A percentile compares a stretch with the other conserved stretches of the same genome.
These are phyloP conservation scores for Colletotrichum neosansevieriae DNA, from an alignment of 2,329 filamentous ascomycete genomes.

Conservation along the genomic window DNA sequence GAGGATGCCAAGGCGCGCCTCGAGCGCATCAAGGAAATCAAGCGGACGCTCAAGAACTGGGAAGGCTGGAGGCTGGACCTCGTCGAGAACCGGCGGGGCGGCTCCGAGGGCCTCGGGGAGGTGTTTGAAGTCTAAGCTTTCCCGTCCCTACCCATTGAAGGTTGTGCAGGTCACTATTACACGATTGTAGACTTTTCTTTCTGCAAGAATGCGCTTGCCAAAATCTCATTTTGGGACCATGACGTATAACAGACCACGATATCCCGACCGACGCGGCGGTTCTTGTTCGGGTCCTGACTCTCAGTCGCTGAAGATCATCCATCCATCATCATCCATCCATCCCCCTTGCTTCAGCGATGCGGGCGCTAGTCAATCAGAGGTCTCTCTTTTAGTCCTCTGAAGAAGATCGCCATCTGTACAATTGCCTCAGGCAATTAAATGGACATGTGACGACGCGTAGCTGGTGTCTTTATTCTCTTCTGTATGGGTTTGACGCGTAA, in stretches of 20 bases:
- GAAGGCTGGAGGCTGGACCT: slow-evolving; percentile 75
- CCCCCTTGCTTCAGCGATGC: background rate
- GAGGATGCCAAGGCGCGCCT: slow-evolving; percentile 70
- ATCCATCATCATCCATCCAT: background rate
- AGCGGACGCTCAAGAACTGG: slow-evolving; percentile 74
- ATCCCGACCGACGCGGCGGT: background rate
- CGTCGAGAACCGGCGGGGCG: slow-evolving; percentile 69
- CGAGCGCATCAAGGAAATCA: slow-evolving; percentile 74
- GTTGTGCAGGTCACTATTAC: background rate
- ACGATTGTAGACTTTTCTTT: background rate
- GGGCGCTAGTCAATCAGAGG: background rate
- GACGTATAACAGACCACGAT: slow-evolving; percentile 12
- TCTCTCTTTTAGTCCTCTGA: background rate
- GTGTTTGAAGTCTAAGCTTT: slow-evolving; percentile 70
- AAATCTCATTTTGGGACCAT: background rate
- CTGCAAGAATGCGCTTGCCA: background rate
- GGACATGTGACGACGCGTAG: slow-evolving; percentile 34
- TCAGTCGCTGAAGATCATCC: background rate
- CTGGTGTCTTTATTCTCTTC: background rate
- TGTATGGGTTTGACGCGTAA: slow-evolving; percentile 26
- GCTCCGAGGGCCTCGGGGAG: slow-evolving; percentile 70
- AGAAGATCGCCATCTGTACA: background rate
- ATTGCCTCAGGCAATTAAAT: background rate
- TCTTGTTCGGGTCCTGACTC: background rate
- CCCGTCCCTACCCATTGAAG: background rate